These are phyloP conservation scores for Aspergillus quadrilineatus DNA, from an alignment of 2,329 filamentous ascomycete genomes.

Conservation along the genomic window DNA sequence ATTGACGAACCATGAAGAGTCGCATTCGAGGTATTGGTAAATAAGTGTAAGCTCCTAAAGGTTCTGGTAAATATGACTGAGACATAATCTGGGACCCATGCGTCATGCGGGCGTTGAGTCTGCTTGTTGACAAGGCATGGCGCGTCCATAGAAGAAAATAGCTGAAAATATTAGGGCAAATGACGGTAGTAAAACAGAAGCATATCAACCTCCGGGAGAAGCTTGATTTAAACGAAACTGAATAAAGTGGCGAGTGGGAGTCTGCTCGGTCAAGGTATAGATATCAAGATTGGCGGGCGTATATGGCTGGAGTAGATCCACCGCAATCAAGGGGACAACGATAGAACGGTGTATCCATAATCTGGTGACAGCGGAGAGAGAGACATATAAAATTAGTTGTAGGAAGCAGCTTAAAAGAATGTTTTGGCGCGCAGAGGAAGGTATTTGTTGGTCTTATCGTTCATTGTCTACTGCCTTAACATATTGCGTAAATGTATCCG, in stretches of 20 bases:
- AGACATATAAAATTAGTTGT: conserved; percentile 1
- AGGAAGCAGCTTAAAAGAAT: not conserved
- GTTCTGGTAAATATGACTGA: too few relatives aligned
- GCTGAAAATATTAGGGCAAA: not conserved
- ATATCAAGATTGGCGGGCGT: not conserved
- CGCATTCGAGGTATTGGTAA: too few relatives aligned
- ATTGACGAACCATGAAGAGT: too few relatives aligned
- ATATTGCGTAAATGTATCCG: not conserved
- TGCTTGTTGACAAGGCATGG: not conserved
- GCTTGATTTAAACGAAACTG: not conserved
- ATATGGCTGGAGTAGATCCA: not conserved
- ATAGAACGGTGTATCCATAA: not conserved
- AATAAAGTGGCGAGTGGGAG: not conserved
- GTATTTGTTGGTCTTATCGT: not conserved
- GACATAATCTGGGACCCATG: not conserved
- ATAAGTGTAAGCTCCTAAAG: too few relatives aligned
- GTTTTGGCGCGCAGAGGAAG: not conserved
- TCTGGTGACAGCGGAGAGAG: not conserved
- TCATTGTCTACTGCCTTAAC: conserved; percentile 5
- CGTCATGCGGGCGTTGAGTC: not conserved
- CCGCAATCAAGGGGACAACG: not conserved
- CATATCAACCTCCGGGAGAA: not conserved
- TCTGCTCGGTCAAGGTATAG: not conserved
- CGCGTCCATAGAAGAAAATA: not conserved
- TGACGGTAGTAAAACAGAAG: not conserved